These are phyloP conservation scores for Phytophthora colocasiae DNA, from an alignment of 352 stramenopile genomes.

Conservation along the genomic window DNA sequence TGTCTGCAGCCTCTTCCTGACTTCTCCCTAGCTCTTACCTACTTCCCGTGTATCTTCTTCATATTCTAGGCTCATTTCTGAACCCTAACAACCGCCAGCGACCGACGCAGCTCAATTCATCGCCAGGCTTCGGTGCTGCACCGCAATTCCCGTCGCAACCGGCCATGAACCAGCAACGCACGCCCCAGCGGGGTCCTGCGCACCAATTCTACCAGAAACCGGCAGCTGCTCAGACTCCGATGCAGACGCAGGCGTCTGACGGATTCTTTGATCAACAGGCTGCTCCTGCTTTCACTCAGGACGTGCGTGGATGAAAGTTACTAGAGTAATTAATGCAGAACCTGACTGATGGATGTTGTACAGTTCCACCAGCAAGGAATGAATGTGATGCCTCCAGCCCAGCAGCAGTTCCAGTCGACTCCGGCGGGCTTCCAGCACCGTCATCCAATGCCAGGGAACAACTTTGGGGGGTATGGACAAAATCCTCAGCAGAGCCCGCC, in stretches of 20 bases:
- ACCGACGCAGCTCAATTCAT: slow-evolving; percentile 34
- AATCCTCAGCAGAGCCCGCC: slow-evolving; percentile 31
- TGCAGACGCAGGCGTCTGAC: slow-evolving; percentile 12
- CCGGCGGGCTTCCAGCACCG: slow-evolving; percentile 41
- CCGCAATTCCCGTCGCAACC: slow-evolving; percentile 49
- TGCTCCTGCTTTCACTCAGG: slow-evolving; percentile 36
- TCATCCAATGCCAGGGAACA: slow-evolving; percentile 35
- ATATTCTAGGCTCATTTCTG: slow-evolving; percentile 60
- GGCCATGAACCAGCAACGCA: slow-evolving; percentile 41
- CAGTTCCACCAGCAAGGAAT: slow-evolving; percentile 47
- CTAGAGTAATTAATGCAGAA: neutral
- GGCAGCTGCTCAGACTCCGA: slow-evolving; percentile 1
- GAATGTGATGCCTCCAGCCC: slow-evolving; percentile 32
- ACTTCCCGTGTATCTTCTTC: neutral
- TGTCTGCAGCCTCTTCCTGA: slow-evolving; percentile 1
- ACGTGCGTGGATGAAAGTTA: slow-evolving; percentile 34
- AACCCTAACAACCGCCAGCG: slow-evolving; percentile 64
- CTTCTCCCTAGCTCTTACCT: neutral
- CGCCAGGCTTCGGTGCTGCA: slow-evolving; percentile 27
- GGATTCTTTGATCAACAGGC: slow-evolving; percentile 46
- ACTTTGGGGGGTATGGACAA: slow-evolving; percentile 36
- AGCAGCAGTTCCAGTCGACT: slow-evolving; percentile 46
- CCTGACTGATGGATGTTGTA: slow-evolving; percentile 1
- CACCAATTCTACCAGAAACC: slow-evolving; percentile 65
- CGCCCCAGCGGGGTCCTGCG: slow-evolving; percentile 49